These are phyloP conservation scores for Neophaeococcomyces aloes DNA, from an alignment of 2,329 filamentous ascomycete genomes.

Conservation along the genomic window DNA sequence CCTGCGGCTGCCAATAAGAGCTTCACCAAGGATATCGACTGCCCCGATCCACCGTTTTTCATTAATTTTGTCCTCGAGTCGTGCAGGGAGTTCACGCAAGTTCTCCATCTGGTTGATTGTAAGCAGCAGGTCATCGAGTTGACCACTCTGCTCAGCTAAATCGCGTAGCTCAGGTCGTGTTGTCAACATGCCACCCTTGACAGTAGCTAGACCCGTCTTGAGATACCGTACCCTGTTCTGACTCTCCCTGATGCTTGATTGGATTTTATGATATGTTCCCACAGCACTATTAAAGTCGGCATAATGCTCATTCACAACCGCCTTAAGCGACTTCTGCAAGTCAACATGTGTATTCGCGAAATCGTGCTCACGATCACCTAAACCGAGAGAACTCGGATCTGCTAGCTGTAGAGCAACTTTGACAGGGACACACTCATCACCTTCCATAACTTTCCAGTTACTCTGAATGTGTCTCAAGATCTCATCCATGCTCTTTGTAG, in stretches of 20 bases:
- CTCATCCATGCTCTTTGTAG: conserved; percentile 20
- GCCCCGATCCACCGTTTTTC: conserved; percentile 91
- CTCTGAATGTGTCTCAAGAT: conserved; percentile 53
- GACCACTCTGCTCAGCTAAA: conserved; percentile 74
- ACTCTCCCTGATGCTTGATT: conserved; percentile 78
- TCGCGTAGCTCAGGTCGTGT: conserved; percentile 88
- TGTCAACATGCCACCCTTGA: conserved; percentile 70
- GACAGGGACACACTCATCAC: conserved; percentile 79
- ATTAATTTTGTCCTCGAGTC: conserved; percentile 85
- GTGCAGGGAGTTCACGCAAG: conserved; percentile 77
- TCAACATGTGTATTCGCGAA: conserved; percentile 77
- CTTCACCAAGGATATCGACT: conserved; percentile 83
- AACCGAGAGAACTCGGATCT: conserved; percentile 84
- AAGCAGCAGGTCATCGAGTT: conserved; percentile 81
- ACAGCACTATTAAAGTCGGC: conserved; percentile 99
- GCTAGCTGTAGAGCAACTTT: conserved; percentile 91
- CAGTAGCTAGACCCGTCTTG: conserved; percentile 69
- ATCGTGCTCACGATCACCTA: conserved; percentile 75
- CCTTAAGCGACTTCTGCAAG: conserved; percentile 84
- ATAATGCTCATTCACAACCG: conserved; percentile 95
- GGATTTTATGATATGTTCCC: conserved; percentile 97
- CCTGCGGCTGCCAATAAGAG: conserved; percentile 68
- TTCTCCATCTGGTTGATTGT: conserved; percentile 77
- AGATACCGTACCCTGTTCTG: conserved; percentile 74
- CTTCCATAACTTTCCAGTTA: conserved; percentile 88